These are phyloP conservation scores for Salvia miltiorrhiza DNA, from an alignment of 257 asterid genomes.

Conservation along the genomic window DNA sequence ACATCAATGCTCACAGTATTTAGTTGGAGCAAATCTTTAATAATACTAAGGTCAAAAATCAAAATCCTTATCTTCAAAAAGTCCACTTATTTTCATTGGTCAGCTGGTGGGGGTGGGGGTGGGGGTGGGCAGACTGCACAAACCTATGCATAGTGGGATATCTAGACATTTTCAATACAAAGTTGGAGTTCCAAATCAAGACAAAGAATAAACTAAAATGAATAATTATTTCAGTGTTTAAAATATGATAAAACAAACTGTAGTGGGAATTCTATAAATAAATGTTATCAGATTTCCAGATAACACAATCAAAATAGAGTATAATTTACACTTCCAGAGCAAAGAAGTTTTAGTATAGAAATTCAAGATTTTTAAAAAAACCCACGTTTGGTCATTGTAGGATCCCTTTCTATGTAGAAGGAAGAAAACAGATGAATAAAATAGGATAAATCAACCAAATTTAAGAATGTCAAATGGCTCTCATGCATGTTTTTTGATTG, in stretches of 20 bases:
- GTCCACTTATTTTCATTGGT: not conserved
- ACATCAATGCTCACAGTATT: not conserved
- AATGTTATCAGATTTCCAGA: not conserved
- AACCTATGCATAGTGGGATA: not conserved
- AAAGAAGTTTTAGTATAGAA: not conserved
- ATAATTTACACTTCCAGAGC: constrained; percentile 22
- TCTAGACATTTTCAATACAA: not conserved
- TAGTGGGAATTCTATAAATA: not conserved
- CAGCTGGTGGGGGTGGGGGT: not conserved
- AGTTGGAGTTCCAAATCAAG: not conserved
- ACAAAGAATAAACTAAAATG: not conserved
- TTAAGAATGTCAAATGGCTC: not conserved
- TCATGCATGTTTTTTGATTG: not conserved
- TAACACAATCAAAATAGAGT: not conserved
- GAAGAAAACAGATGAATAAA: constrained; percentile 17
- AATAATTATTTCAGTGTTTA: not conserved
- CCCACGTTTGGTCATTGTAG: constrained; percentile 7
- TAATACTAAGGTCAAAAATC: not conserved
- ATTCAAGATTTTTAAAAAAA: constrained; percentile 5
- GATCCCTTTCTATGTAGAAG: constrained; percentile 20
- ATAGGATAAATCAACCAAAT: constrained; percentile 18
- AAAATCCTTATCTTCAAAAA: not conserved
- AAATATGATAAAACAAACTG: not conserved
- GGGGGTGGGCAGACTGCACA: not conserved
- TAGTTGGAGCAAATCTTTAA: not conserved